phyloP scores from a whole-genome alignment of 306 rosid genomes.

The Calophaca sinica region DNA sequence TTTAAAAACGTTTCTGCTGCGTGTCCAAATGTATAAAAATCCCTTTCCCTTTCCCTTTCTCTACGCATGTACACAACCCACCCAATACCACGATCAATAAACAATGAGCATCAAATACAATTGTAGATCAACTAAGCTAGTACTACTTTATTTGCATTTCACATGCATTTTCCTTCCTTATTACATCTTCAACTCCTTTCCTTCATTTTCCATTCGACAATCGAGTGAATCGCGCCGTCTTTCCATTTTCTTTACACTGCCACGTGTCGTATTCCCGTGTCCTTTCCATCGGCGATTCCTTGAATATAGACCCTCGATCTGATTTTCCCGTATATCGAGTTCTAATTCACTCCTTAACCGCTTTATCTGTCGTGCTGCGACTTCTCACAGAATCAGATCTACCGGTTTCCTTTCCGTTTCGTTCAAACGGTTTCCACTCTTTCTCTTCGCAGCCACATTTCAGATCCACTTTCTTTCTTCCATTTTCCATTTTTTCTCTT shows the following conservation, averaged over 20 bases:
- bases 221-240: slow-evolving; percentile 38
- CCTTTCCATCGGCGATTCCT: too few species aligned
- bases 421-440: slow-evolving; percentile 10
- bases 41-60: slow-evolving; percentile 34
- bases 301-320: too few species aligned
- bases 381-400: slow-evolving; percentile 16
- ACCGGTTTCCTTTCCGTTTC: slow-evolving; percentile 5
- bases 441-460: background rate
- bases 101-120: too few species aligned
- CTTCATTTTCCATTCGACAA: background rate
- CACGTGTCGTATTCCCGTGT: slow-evolving; percentile 35
- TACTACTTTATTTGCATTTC: background rate
- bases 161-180: slow-evolving; percentile 31
- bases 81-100: too few species aligned
- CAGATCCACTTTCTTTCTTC: slow-evolving; percentile 19
- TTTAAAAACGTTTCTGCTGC: background rate
- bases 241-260: background rate
- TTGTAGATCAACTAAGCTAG: too few species aligned
- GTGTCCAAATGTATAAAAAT: slow-evolving; percentile 28
- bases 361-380: slow-evolving; percentile 10
- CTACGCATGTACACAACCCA: too few species aligned
- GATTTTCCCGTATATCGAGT: background rate
- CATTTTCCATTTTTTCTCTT: background rate
- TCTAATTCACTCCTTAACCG: slow-evolving; percentile 25
- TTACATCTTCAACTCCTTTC: slow-evolving; percentile 32